These are phyloP conservation scores for Podila epicladia DNA, from an alignment of 192 early-diverging fungal species.

Conservation along the genomic window DNA sequence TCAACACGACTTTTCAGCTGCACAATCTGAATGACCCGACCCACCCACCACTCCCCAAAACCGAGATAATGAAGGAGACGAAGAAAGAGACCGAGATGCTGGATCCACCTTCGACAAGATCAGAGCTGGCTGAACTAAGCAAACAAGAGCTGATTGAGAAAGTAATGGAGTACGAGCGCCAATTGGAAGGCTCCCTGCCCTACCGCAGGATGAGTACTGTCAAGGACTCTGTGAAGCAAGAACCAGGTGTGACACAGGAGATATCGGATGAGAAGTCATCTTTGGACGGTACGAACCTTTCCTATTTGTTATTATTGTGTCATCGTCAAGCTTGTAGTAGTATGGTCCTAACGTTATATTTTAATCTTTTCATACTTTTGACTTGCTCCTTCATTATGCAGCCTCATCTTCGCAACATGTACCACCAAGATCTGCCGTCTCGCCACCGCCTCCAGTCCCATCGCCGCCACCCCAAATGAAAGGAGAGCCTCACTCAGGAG, in stretches of 20 bases:
- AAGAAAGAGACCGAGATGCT: constrained; percentile 19
- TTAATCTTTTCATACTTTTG: neutral
- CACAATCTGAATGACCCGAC: constrained; percentile 39
- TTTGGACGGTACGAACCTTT: neutral
- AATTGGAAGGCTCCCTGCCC: constrained; percentile 35
- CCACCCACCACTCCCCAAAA: neutral
- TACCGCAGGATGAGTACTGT: constrained; percentile 23
- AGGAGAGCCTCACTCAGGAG: constrained; percentile 8
- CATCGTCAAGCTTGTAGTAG: too few species aligned
- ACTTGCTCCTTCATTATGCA: neutral
- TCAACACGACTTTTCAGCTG: constrained; percentile 31
- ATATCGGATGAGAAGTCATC: neutral
- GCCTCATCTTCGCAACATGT: neutral
- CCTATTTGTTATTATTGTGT: too few species aligned
- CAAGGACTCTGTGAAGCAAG: constrained; percentile 23
- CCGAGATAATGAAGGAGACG: neutral
- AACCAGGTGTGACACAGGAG: neutral
- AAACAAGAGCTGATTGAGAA: constrained; percentile 55
- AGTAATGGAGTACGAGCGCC: constrained; percentile 55
- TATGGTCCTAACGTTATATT: neutral
- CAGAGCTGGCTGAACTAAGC: constrained; percentile 27
- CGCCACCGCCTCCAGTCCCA: constrained; percentile 6
- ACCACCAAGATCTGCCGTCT: neutral
- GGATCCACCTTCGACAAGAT: constrained; percentile 33
- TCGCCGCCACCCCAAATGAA: constrained; percentile 7